Base-by-base conservation (phyloP, 177 flowering plant genomes). In the Vitis hybrid region DNA sequence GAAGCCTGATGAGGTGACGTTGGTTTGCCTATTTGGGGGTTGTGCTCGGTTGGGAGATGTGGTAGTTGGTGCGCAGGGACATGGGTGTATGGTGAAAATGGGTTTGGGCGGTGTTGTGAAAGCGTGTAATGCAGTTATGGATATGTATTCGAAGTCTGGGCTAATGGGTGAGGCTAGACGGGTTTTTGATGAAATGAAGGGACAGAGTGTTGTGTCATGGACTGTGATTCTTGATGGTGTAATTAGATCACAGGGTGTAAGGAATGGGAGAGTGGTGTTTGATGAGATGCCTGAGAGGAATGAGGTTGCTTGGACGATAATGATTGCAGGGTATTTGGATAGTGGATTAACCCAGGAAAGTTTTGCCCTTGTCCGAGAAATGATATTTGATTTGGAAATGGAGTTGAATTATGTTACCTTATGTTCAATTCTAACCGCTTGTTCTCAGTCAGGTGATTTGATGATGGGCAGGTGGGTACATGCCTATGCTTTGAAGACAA, bases 61-160 rank as follows among this genome's bases (percentile, higher is more conserved):
- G 17, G 23, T n/a, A 17, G 15, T 76, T 52, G 93, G 92, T 45
- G 34, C 26, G n/a, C 85, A 78, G 15, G 88, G 79, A 30, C 84
- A 86, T 66, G 82, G 66, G 9, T 77, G 49, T 54, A 71, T 83
- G 78, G 55, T 84, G 52, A 91, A 83, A 70, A 65, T 58, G 72
- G 91, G 93, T 2, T 69, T 81, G 18, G 77, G 64, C 2, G 70
- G 56, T 34, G 68, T 80, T n/a, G 78, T 79, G 9, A 82, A 77
- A 60, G 79, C 72, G 8, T 75, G 80, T 21, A 91, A 91, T 77
- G 80, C 89, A 1, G 74, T 77, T 13, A 86, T 91, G 89, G 89
- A 87, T 73, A 76, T 88, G 90, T 91, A 91, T 68, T 86, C 75
- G 26, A 91, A 88, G 63, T 87, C 89, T 66, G 87, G 91, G 19